These are phyloP conservation scores for Termitomyces titanicus DNA, from an alignment of 768 basidiomycete species.

Conservation along the genomic window DNA sequence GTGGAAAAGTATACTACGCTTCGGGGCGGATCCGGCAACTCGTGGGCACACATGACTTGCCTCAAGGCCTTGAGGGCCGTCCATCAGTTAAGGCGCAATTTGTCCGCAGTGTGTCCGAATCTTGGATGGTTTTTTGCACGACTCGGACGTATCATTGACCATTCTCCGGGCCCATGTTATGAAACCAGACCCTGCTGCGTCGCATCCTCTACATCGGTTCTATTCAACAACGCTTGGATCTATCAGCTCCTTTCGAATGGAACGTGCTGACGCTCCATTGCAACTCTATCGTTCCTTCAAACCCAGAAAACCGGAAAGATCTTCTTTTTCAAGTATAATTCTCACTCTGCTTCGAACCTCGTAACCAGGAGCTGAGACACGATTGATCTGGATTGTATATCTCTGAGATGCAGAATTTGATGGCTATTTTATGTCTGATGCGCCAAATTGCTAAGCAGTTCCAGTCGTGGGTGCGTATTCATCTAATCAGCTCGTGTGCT, in stretches of 20 bases:
- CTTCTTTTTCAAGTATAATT: neutral
- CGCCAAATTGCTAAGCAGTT: neutral
- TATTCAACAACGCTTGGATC: no score
- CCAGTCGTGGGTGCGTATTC: neutral
- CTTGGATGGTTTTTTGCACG: neutral
- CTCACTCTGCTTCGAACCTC: neutral
- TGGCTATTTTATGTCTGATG: neutral
- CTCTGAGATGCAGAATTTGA: neutral
- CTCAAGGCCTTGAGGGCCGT: neutral
- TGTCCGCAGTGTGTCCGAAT: neutral
- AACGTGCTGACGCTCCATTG: no score
- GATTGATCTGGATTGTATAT: neutral
- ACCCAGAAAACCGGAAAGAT: no score
- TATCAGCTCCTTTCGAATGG: no score
- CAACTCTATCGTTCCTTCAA: neutral
- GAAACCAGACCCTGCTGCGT: no score
- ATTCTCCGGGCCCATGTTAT: no score
- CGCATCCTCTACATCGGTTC: no score
- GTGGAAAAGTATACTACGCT: neutral
- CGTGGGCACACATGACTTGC: neutral
- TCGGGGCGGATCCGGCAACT: neutral
- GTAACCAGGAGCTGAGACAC: constrained; percentile 8
- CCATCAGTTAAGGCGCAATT: no score
- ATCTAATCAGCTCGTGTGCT: neutral
- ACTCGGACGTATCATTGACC: no score